Evolutionary conservation across 148 eudicot genomes (phyloP).

Genomic region (Oxyria digyna): DNA sequence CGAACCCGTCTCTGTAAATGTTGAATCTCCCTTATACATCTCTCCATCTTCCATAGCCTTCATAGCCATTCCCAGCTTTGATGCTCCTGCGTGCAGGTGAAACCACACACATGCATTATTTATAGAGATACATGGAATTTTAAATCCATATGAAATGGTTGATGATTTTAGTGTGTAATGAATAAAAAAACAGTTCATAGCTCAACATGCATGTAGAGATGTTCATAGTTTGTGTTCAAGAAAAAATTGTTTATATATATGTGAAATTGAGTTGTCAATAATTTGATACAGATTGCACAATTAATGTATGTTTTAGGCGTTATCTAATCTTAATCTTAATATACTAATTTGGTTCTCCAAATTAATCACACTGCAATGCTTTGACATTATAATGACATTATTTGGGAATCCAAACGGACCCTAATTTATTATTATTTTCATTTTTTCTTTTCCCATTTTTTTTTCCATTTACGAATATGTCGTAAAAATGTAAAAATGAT

Average conservation of each 20-base stretch:
- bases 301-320: not conserved
- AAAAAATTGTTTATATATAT: not conserved
- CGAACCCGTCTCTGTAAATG: constrained; percentile 18
- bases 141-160: not conserved
- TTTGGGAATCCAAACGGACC: too few species aligned
- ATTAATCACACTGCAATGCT: too few species aligned
- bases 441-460: too few species aligned
- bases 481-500: too few species aligned
- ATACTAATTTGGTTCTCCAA: too few species aligned
- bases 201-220: not conserved
- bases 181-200: not conserved
- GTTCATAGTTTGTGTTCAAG: not conserved
- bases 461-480: too few species aligned
- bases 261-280: not conserved
- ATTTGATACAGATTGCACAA: not conserved
- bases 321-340: too few species aligned
- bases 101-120: not conserved
- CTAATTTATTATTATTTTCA: too few species aligned
- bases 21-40: constrained; percentile 20
- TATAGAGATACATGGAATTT: not conserved
- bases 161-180: not conserved
- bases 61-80: constrained; percentile 29
- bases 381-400: too few species aligned
- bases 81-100: constrained; percentile 25
- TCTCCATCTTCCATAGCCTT: constrained; percentile 42